These are phyloP conservation scores for Neopestalotiopsis sp. DNA, from an alignment of 2,329 filamentous ascomycete species.

Conservation along the genomic window DNA sequence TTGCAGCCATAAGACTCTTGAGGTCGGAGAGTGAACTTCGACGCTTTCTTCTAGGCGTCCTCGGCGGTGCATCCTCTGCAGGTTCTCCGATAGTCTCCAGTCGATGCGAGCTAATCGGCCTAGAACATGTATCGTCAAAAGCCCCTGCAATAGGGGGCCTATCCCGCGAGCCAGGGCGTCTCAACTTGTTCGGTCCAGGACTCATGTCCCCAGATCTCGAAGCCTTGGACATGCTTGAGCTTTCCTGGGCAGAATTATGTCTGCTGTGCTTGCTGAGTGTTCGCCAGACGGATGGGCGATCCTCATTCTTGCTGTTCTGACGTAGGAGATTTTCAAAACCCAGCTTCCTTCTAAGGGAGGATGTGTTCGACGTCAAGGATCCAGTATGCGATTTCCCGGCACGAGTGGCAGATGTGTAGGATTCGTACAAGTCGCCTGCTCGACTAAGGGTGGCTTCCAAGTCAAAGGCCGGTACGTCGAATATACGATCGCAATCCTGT, in stretches of 20 bases:
- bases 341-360: conserved; percentile 83
- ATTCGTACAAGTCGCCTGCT: conserved; percentile 58
- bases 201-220: conserved; percentile 80
- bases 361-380: conserved; percentile 84
- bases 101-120: conserved; percentile 63
- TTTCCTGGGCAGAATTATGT: conserved; percentile 58
- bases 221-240: conserved; percentile 68
- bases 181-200: conserved; percentile 51
- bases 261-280: conserved; percentile 84
- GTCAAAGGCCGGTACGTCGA: conserved; percentile 61
- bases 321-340: conserved; percentile 78
- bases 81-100: conserved; percentile 67
- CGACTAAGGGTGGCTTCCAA: conserved; percentile 45
- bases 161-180: conserved; percentile 62
- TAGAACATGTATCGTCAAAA: conserved; percentile 59
- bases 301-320: conserved; percentile 77
- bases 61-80: conserved; percentile 43
- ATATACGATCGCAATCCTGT: conserved; percentile 88
- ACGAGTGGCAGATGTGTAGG: conserved; percentile 62
- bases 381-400: conserved; percentile 68
- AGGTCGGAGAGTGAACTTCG: conserved; percentile 92
- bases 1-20: conserved; percentile 68
- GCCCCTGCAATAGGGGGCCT: conserved; percentile 65
- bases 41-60: conserved; percentile 74
- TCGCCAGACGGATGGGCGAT: conserved; percentile 79